Conservation (phyloP, 1,284 basidiomycete genomes). For the Anthracocystis walkeri region DNA sequence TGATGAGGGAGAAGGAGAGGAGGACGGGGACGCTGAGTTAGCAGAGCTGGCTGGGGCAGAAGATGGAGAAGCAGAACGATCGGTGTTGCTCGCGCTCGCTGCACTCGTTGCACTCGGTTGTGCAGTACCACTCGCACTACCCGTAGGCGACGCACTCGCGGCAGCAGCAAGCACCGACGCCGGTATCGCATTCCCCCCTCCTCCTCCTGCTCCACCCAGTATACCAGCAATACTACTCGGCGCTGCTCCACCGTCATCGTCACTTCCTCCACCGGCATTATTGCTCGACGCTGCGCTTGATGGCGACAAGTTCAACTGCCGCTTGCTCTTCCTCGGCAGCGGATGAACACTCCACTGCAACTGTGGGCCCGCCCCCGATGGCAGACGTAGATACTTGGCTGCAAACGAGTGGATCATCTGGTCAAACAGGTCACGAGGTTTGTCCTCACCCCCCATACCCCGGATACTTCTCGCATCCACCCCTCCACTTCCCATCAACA, state of each 20-base stretch:
- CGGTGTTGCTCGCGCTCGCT: not conserved
- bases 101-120: not conserved
- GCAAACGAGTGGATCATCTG: constrained; percentile 26
- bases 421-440: constrained; percentile 30
- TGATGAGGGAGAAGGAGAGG: not conserved
- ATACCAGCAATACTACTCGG: not conserved
- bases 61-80: constrained; percentile 3
- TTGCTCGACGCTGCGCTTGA: not conserved
- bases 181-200: constrained; percentile 14
- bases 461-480: not conserved
- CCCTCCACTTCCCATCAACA: not conserved
- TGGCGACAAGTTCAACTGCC: constrained; percentile 17
- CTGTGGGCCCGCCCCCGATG: not conserved
- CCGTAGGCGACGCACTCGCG: not conserved
- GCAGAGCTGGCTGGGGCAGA: constrained; percentile 1
- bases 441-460: not conserved
- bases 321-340: constrained; percentile 14
- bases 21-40: not conserved
- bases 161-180: constrained; percentile 26
- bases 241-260: not conserved
- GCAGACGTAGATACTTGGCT: constrained; percentile 16
- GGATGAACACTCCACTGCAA: constrained; percentile 39
- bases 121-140: not conserved
- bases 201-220: not conserved
- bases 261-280: not conserved